A percentile compares a stretch with the other conserved stretches of the same genome.
Evolutionary conservation across 2,329 filamentous ascomycete genomes (phyloP).

Genomic region (Colletotrichum acutatum): DNA sequence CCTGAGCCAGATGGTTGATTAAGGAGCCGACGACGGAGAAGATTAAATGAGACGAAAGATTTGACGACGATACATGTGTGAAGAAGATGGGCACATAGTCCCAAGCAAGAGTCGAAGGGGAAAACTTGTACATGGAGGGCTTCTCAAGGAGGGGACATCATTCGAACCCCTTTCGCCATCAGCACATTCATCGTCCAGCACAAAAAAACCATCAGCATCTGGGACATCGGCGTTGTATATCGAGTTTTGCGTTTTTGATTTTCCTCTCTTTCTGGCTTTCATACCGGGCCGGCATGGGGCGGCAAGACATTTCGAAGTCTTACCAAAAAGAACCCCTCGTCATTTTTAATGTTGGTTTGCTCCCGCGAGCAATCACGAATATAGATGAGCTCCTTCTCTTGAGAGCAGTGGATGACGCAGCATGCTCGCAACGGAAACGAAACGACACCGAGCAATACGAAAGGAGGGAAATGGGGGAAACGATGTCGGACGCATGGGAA

Average conservation of each 20-base stretch:
- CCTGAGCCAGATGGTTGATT: constrained; percentile 67
- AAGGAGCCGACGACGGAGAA: constrained; percentile 9
- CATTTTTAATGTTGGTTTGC: constrained; percentile 34
- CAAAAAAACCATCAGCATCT: constrained; percentile 29
- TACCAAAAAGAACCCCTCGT: not conserved
- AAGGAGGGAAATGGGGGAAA: not conserved
- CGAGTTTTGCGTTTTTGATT: constrained; percentile 18
- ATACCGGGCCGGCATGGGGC: constrained; percentile 25
- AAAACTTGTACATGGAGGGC: constrained; percentile 20
- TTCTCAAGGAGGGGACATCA: not conserved
- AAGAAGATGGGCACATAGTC: constrained; percentile 15
- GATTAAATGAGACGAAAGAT: not conserved
- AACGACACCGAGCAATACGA: not conserved
- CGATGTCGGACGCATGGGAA: constrained; percentile 15
- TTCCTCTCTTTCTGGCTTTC: constrained; percentile 22
- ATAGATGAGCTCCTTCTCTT: constrained; percentile 9
- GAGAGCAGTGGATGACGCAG: not conserved
- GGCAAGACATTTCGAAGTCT: not conserved
- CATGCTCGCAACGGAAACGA: not conserved
- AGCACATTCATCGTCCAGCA: constrained; percentile 23
- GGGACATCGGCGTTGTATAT: constrained; percentile 32
- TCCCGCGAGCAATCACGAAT: constrained; percentile 11
- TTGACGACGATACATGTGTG: constrained; percentile 4
- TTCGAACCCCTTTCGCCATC: not conserved
- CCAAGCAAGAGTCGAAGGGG: not conserved